These are phyloP conservation scores for Ophiostoma tasmaniense DNA, from an alignment of 2,329 filamentous ascomycete species.

Conservation along the genomic window DNA sequence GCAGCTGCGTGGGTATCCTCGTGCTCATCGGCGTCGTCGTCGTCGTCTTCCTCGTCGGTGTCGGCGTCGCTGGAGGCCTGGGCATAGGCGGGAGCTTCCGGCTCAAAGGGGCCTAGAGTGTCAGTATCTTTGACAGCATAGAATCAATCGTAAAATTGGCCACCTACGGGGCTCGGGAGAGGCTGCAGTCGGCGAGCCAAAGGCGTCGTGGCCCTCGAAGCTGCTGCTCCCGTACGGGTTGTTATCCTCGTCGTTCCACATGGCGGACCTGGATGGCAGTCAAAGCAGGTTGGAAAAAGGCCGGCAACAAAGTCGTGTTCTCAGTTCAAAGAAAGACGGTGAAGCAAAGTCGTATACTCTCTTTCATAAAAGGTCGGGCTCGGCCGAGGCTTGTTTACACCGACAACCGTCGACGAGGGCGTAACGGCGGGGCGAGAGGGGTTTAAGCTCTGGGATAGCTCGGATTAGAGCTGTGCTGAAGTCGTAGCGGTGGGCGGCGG, in stretches of 20 bases:
- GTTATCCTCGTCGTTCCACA: slow-evolving; percentile 99
- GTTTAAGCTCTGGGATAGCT: neutral
- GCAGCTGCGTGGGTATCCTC: neutral
- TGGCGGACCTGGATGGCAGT: slow-evolving; percentile 32
- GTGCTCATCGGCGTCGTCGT: slow-evolving; percentile 37
- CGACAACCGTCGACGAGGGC: neutral
- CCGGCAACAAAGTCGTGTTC: neutral
- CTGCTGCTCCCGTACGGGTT: slow-evolving; percentile 80
- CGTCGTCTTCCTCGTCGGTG: slow-evolving; percentile 39
- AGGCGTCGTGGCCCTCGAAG: slow-evolving; percentile 79
- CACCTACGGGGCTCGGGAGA: slow-evolving; percentile 51
- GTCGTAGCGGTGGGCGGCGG: neutral
- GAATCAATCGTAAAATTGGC: slow-evolving; percentile 11
- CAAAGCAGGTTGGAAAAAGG: neutral
- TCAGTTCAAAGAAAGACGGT: neutral
- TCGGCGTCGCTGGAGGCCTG: slow-evolving; percentile 29
- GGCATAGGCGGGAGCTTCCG: slow-evolving; percentile 24
- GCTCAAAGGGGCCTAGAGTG: neutral
- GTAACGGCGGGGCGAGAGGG: slow-evolving; percentile 1
- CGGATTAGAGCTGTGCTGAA: neutral
- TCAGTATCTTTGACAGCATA: neutral
- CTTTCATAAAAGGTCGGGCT: too few relatives aligned
- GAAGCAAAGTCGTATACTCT: too few relatives aligned
- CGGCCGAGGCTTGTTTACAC: neutral
- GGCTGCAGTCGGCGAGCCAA: slow-evolving; percentile 58